phyloP scores from a whole-genome alignment of 139 green algal genomes.

The Tetradesmus lagerheimii region DNA sequence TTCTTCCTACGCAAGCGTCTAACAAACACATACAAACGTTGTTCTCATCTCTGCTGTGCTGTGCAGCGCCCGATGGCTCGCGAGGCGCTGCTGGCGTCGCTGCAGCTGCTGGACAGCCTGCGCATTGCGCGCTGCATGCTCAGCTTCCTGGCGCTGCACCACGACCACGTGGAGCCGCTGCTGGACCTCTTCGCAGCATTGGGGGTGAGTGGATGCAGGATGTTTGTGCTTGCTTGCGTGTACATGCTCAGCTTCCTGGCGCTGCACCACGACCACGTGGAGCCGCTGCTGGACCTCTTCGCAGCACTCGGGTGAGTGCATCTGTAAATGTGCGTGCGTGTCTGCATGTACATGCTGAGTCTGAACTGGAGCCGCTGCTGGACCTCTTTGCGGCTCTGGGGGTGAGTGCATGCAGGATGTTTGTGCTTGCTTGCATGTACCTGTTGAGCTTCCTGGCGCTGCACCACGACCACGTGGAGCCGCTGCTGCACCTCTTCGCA shows the following conservation, averaged over 20 bases:
- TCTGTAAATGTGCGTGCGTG: too few species aligned
- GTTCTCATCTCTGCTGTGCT: not conserved
- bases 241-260: constrained; percentile 83
- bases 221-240: too few species aligned
- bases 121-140: constrained; percentile 89
- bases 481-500: constrained; percentile 90
- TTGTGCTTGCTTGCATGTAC: constrained; percentile 90
- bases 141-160: constrained; percentile 73
- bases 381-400: constrained; percentile 85
- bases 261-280: constrained; percentile 70
- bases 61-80: constrained; percentile 42
- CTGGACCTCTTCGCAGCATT: constrained; percentile 90
- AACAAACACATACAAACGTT: too few species aligned
- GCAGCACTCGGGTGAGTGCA: constrained; percentile 68
- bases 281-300: constrained; percentile 90
- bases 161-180: constrained; percentile 75
- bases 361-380: constrained; percentile 83
- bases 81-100: constrained; percentile 44
- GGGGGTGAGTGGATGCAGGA: too few species aligned
- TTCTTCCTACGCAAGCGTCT: too few species aligned
- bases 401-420: too few species aligned
- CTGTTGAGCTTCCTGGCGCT: constrained; percentile 80
- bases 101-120: constrained; percentile 85
- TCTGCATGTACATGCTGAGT: constrained; percentile 88
- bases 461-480: constrained; percentile 71